phyloP scores from a whole-genome alignment of 176 grass and related monocot species.

The Triticum urartu region DNA sequence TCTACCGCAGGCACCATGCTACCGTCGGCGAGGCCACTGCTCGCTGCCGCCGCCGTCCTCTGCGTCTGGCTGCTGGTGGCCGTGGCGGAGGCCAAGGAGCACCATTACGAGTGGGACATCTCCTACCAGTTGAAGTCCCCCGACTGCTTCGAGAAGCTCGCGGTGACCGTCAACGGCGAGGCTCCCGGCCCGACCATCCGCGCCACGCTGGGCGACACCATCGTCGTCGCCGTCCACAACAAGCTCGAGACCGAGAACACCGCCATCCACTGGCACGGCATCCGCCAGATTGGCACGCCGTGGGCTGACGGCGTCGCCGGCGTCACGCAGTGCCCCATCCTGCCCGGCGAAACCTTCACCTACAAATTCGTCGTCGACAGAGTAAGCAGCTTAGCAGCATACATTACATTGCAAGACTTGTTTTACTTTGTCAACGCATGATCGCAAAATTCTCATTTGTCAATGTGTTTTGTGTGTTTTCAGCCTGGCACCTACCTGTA shows the following conservation, averaged over 20 bases:
- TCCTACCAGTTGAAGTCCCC: constrained; percentile 53
- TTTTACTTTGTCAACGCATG: no score
- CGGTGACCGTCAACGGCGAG: constrained; percentile 69
- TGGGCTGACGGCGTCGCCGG: constrained; percentile 4
- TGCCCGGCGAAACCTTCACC: neutral
- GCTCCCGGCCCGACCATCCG: constrained; percentile 61
- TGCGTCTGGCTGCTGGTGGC: neutral
- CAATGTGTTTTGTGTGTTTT: no score
- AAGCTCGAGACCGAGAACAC: constrained; percentile 62
- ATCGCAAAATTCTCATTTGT: no score
- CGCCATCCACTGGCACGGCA: constrained; percentile 85
- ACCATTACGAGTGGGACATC: constrained; percentile 58
- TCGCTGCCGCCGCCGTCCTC: neutral
- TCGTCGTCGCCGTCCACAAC: constrained; percentile 56
- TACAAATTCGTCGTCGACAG: constrained; percentile 39
- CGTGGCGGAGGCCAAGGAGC: constrained; percentile 37
- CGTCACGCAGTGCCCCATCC: neutral
- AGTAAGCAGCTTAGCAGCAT: no score
- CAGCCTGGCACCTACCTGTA: constrained; percentile 70
- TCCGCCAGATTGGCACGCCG: constrained; percentile 40
- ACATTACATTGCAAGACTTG: no score
- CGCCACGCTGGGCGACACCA: constrained; percentile 52
- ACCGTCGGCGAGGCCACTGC: neutral
- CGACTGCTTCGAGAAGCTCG: constrained; percentile 67
- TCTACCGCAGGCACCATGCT: neutral